Base-by-base conservation (phyloP, 345 rosid species). In the Lumnitzera littorea region DNA sequence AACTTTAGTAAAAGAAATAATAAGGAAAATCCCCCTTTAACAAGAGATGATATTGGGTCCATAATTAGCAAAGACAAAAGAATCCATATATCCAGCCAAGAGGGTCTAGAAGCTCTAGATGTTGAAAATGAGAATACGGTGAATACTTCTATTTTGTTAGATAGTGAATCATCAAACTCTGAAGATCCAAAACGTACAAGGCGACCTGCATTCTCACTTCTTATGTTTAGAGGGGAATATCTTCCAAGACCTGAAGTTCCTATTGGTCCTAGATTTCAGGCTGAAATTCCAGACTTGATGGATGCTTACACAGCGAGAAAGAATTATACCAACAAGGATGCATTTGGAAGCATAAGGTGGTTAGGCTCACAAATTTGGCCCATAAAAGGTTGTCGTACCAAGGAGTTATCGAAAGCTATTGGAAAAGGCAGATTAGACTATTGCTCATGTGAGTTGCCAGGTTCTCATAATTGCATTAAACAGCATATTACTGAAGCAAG, bases 361-460 rank as follows among this genome's bases (percentile, higher is more conserved):
- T 48, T 70, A 7, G 86, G 86, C 62, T 72, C 54, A 25, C 72
- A 70, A 23, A 53, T 70, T 27, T 82, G 86, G 86, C 80, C 84
- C 24, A 53, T 52, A 14, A 61, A 70, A 56, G 77, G 69, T 67
- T 27, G 16, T 3, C 63, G 66, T 15, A 46, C 24, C 11, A 13
- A 13, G 49, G 68, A 36, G 62, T 50, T 50, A n/a, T 25, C 31
- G 49, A 68, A 63, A 73, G 60, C 55, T 20, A 61, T 76, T 13
- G 82, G 80, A 6, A 56, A 27, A 51, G 78, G 79, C 52, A 74
- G 83, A 70, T 46, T 67, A 13, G 61, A 74, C 36, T 66, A 55
- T 15, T 72, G 86, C 64, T 58, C 78, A 49, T 79, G 84, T 51
- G 52, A 48, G 50, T 66, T 55, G 51, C 71, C 70, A 4, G 66